Evolutionary conservation across 192 early-diverging fungal genomes (phyloP).

Genomic region (Umbelopsis sp.): DNA sequence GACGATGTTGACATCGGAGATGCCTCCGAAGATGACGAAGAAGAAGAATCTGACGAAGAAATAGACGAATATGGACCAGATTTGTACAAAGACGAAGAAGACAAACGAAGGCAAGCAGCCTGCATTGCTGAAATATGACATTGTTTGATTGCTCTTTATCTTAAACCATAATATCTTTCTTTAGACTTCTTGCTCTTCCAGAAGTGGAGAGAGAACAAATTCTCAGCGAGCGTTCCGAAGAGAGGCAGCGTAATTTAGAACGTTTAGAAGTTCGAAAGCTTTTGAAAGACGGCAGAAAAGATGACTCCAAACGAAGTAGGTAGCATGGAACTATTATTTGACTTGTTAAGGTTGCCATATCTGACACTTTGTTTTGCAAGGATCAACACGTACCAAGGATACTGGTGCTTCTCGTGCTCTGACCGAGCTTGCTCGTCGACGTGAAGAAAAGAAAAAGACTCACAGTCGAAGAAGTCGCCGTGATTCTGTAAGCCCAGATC

Average conservation of each 20-base stretch:
- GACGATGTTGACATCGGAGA: slow-evolving; percentile 6
- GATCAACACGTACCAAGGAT: slow-evolving; percentile 57
- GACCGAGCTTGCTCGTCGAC: slow-evolving; percentile 56
- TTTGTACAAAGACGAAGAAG: slow-evolving; percentile 71
- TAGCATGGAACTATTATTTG: not conserved
- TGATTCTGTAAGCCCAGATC: slow-evolving; percentile 38
- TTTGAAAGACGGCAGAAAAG: slow-evolving; percentile 39
- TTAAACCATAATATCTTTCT: not conserved
- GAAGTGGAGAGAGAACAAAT: slow-evolving; percentile 80
- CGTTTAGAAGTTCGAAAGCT: slow-evolving; percentile 39
- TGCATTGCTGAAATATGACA: not conserved
- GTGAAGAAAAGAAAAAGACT: slow-evolving; percentile 50
- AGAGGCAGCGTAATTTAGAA: slow-evolving; percentile 39
- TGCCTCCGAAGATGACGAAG: slow-evolving; percentile 43
- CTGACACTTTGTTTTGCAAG: slow-evolving; percentile 22
- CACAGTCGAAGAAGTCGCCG: slow-evolving; percentile 25
- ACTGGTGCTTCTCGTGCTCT: slow-evolving; percentile 42
- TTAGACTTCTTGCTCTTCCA: slow-evolving; percentile 58
- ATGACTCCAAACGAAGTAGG: slow-evolving; percentile 37
- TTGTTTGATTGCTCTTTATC: not conserved
- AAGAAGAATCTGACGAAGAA: slow-evolving; percentile 59
- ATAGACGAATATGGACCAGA: slow-evolving; percentile 75
- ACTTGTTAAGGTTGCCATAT: not conserved
- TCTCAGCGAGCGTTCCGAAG: slow-evolving; percentile 74
- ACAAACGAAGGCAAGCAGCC: slow-evolving; percentile 43